These are phyloP conservation scores for Amphirosellinia nigrospora DNA, from an alignment of 495 filamentous ascomycete genomes.

Conservation along the genomic window DNA sequence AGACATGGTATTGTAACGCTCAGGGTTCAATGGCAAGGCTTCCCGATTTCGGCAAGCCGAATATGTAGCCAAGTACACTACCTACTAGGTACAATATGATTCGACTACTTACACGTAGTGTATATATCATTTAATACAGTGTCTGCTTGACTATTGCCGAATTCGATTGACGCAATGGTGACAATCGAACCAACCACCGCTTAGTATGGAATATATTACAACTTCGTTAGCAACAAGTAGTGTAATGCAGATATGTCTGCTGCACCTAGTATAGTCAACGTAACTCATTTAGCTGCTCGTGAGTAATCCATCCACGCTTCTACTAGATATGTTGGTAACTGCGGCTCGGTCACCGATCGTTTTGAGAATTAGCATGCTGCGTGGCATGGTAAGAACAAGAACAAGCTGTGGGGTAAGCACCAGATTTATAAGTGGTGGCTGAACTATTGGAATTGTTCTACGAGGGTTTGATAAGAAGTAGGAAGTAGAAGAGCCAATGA, in stretches of 20 bases:
- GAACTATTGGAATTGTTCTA: neutral
- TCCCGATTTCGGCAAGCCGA: slow-evolving; percentile 28
- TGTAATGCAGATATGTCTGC: neutral
- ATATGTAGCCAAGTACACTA: neutral
- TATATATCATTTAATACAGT: neutral
- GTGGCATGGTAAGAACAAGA: neutral
- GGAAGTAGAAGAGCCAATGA: neutral
- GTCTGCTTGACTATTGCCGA: neutral
- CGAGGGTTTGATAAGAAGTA: neutral
- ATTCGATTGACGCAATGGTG: neutral
- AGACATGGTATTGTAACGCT: neutral
- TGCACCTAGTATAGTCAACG: neutral
- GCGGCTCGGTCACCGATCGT: slow-evolving; percentile 2
- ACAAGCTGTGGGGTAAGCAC: neutral
- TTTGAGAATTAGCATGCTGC: slow-evolving; percentile 6
- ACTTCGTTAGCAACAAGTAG: neutral
- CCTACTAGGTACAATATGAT: slow-evolving; percentile 4
- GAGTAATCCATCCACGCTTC: neutral
- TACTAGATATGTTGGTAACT: slow-evolving; percentile 1
- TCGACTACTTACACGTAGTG: neutral
- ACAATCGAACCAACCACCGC: neutral
- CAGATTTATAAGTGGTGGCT: neutral
- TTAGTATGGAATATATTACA: slow-evolving; percentile 3
- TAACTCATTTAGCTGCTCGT: slow-evolving; percentile 3
- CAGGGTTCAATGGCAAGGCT: slow-evolving; percentile 10